Percentiles rank a stretch among this genome's conserved stretches.
phyloP scores from a whole-genome alignment of 768 basidiomycete species.

The Lentinula sp. region DNA sequence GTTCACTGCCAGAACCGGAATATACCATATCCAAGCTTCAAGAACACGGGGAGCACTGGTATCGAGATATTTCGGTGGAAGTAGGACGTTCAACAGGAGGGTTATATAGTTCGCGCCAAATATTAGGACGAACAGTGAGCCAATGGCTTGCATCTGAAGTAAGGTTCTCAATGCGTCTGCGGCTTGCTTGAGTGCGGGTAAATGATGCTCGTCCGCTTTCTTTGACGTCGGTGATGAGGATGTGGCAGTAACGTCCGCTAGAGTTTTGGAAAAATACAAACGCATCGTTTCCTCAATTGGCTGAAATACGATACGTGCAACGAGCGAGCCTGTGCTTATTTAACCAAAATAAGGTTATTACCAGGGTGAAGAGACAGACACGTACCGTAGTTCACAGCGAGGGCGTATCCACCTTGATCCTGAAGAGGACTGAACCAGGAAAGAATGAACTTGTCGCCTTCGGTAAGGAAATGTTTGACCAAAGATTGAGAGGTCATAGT shows the following conservation, averaged over 20 bases:
- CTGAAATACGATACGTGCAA: conserved; percentile 91
- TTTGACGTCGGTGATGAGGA: background rate
- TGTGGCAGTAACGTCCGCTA: conserved; percentile 14
- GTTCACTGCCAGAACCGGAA: conserved; percentile 86
- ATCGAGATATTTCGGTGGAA: conserved; percentile 61
- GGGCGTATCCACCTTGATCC: conserved; percentile 92
- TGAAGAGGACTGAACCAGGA: conserved; percentile 77
- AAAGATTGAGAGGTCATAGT: conserved; percentile 87
- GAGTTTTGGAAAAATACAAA: conserved; percentile 76
- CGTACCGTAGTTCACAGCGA: conserved; percentile 92
- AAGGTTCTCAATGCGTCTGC: conserved; percentile 49
- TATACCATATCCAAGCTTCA: conserved; percentile 76
- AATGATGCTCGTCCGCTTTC: background rate
- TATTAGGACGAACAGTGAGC: conserved; percentile 63
- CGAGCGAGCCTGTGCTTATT: conserved; percentile 63
- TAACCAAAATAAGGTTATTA: background rate
- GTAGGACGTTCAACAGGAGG: conserved; percentile 58
- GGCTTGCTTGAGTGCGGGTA: conserved; percentile 29
- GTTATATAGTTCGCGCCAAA: conserved; percentile 77
- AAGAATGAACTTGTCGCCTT: conserved; percentile 89
- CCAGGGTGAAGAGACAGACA: background rate
- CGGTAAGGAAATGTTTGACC: conserved; percentile 92
- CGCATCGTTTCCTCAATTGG: conserved; percentile 92
- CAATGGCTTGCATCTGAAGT: conserved; percentile 56
- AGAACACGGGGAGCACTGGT: conserved; percentile 83